Percentiles rank a stretch among this genome's conserved stretches.
Conservation (phyloP, 176 grass and related monocot species). For the Triticum aestivum region DNA sequence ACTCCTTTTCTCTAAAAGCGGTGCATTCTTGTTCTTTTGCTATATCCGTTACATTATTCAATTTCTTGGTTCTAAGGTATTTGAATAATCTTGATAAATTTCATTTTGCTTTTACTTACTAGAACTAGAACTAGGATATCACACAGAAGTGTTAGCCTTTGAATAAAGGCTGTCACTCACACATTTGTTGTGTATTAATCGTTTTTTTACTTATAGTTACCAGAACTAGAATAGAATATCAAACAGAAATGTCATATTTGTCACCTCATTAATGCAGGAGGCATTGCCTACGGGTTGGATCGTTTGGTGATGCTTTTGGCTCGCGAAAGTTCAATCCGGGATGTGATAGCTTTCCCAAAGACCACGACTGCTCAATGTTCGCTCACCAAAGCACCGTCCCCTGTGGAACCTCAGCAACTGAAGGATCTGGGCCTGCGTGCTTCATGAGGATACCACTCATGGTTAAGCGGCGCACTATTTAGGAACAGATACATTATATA, state of each 20-base stretch:
- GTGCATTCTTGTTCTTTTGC: background rate
- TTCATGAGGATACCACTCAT: background rate
- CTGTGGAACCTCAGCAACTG: slow-evolving; percentile 73
- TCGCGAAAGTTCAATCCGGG: slow-evolving; percentile 71
- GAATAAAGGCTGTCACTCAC: background rate
- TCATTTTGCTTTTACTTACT: no score
- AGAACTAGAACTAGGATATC: no score
- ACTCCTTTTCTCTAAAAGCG: background rate
- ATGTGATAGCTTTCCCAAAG: slow-evolving; percentile 96
- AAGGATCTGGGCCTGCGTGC: slow-evolving; percentile 65
- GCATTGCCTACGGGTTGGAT: slow-evolving; percentile 97
- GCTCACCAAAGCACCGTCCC: slow-evolving; percentile 81
- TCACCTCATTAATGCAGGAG: slow-evolving; percentile 44
- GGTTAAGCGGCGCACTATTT: background rate
- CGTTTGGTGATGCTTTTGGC: slow-evolving; percentile 96
- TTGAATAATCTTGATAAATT: background rate
- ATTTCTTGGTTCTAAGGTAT: background rate
- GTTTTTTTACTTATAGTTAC: background rate
- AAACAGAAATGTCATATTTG: background rate
- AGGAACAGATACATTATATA: background rate
- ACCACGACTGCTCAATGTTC: slow-evolving; percentile 91
- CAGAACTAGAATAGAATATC: background rate
- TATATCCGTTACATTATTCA: background rate
- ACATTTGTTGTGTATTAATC: background rate
- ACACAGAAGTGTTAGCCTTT: background rate